Base-by-base conservation (phyloP, 352 stramenopile genomes). In the Pythium aphanidermatum region DNA sequence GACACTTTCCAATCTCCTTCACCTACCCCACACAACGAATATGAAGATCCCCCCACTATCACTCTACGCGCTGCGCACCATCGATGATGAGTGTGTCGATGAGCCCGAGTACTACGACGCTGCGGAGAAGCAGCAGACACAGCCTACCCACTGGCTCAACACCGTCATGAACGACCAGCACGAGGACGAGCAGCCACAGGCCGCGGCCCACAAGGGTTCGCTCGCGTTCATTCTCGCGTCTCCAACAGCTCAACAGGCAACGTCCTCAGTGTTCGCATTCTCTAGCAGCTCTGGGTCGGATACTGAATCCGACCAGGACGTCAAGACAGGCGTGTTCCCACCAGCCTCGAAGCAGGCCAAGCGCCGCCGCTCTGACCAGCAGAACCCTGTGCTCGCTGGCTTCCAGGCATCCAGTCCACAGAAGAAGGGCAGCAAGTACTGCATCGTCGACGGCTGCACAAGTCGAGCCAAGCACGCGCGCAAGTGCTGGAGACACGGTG, bases 391-490 rank as follows among this genome's bases (percentile, higher is more conserved):
- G 24, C 23, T 14, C 3, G 19, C 38, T 20, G 20, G 25, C 8
- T 8, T 13, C 12, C 5, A 2, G 11, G 30, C 32, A 16, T 10
- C 19, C 21, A 58, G 40, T n/a, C 49, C 47, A 17, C 37, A 55
- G 17, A 74, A 70, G 42, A 78, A 78, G 38, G 67, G 72, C 23
- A 78, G 73, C 47, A 79, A 83, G 54, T 78, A 68, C 28, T 84
- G 72, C 45, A 55, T 63, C 10, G 57, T 79, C 20, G 59, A 80
- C 32, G 65, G 62, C 28, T 78, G 65, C 49, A 62, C 46, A 8
- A 70, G 64, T 36, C 55, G 68, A 28, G 65, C 63, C 41, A 84
- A 84, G 33, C 68, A 82, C 41, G 60, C 67, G 26, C 69, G 70
- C 17, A 63, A 62, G 27, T 84, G 72, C 59, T 84, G 72, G 72